phyloP scores from a whole-genome alignment of 176 grass and related monocot species.

The Calamus simplicifolius region DNA sequence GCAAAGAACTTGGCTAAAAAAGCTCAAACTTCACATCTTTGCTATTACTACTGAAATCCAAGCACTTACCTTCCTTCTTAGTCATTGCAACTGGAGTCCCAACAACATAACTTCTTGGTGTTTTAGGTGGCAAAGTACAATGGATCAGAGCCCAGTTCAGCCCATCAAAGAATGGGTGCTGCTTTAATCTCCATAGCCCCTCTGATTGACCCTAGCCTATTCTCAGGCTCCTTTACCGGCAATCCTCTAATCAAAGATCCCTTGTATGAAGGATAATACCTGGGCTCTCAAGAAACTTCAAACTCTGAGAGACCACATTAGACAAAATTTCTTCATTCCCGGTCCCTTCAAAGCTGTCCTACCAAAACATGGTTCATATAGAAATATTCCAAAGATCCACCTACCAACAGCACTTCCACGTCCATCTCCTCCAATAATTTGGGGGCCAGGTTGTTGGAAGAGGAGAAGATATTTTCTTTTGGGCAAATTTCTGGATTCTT shows the following conservation, averaged over 20 bases:
- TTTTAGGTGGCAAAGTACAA: conserved; percentile 68
- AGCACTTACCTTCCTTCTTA: conserved; percentile 79
- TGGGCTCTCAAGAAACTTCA: conserved; percentile 71
- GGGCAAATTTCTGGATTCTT: no score
- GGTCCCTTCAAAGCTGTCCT: conserved; percentile 76
- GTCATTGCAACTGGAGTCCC: conserved; percentile 13
- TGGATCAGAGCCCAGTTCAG: conserved; percentile 94
- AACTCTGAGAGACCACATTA: conserved; percentile 67
- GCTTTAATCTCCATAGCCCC: conserved; percentile 88
- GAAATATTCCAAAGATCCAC: conserved; percentile 96
- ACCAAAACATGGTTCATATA: conserved; percentile 78
- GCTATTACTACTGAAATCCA: conserved; percentile 69
- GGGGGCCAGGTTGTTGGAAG: conserved; percentile 85
- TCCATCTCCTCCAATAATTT: conserved; percentile 95
- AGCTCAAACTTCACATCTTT: conserved; percentile 85
- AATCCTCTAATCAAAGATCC: conserved; percentile 82
- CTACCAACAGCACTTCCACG: conserved; percentile 95
- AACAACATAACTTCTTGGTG: conserved; percentile 35
- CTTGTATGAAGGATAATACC: conserved; percentile 55
- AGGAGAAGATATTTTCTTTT: no score
- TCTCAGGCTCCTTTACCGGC: conserved; percentile 86
- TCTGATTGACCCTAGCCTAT: conserved; percentile 49
- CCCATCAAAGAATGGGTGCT: conserved; percentile 86
- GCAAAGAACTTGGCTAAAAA: conserved; percentile 37
- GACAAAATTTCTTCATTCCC: conserved; percentile 69